phyloP scores from a whole-genome alignment of 768 basidiomycete species.

The Roridomyces roridus region DNA sequence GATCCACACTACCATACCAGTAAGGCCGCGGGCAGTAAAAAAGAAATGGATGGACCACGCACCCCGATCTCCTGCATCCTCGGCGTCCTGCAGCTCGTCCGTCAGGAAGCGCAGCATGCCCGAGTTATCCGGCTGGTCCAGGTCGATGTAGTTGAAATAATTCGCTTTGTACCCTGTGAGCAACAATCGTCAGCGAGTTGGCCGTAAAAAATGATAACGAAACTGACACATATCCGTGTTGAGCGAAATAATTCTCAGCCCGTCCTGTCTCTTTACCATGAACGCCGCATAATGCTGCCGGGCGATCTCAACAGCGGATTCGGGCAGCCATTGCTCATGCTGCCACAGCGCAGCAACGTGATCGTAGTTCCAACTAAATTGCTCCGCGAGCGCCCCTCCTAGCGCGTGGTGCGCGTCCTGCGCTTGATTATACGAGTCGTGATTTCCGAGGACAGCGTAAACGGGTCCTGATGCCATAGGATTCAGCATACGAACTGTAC shows the following conservation, averaged over 20 bases:
- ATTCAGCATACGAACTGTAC: too few relatives aligned
- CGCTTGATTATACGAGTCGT: slow-evolving; percentile 74
- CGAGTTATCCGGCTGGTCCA: slow-evolving; percentile 69
- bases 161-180: slow-evolving; percentile 47
- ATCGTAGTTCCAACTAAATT: slow-evolving; percentile 83
- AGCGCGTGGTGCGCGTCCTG: slow-evolving; percentile 68
- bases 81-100: slow-evolving; percentile 78
- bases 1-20: slow-evolving; percentile 48
- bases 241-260: slow-evolving; percentile 72
- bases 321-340: slow-evolving; percentile 71
- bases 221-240: slow-evolving; percentile 72
- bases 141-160: slow-evolving; percentile 80
- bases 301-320: slow-evolving; percentile 59
- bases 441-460: slow-evolving; percentile 79
- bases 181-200: neutral
- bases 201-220: neutral
- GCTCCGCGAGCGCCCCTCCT: slow-evolving; percentile 56
- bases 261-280: slow-evolving; percentile 69
- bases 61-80: slow-evolving; percentile 79
- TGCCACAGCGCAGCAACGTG: slow-evolving; percentile 76
- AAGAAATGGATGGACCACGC: slow-evolving; percentile 25
- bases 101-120: slow-evolving; percentile 82
- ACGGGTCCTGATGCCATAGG: slow-evolving; percentile 73
- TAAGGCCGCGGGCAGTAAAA: neutral
- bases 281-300: slow-evolving; percentile 76